Base-by-base conservation (phyloP, 106 monocot genomes). In the Xerophyta viscosa region DNA sequence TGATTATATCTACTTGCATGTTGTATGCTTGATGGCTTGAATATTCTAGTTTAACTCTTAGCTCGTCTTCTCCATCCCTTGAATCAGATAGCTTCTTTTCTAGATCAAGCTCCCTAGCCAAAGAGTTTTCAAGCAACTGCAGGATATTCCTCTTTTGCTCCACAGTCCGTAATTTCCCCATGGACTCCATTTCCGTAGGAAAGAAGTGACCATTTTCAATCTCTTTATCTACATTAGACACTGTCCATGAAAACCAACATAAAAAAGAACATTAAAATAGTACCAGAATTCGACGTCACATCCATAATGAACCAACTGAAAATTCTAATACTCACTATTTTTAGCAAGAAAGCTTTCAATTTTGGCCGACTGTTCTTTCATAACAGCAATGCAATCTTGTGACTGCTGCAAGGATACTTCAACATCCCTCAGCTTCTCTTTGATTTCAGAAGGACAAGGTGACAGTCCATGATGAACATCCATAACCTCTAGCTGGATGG, bases 71-170 rank as follows among this genome's bases (percentile, higher is more conserved):
- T 27, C 52, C 51, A 46, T 56, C 52, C 58, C 27, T 76, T 15
- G 78, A 66, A 25, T 88, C 88, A 6, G 69, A 62, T 0, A 96
- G 76, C 62, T 63, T 71, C 31, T 71, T 79, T 58, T 89, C 89
- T 45, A 89, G 78, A 74, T 96, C 85, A 37, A 96, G 70, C 30
- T 96, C 96, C 48, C 77, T 82, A 9, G 84, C 88, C 51, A 96
- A 63, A 9, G 96, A 96, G 65, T 86, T 88, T 56, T 96, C 89
- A n/a, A 81, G 60, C 77, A 77, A 73, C 33, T 79, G 88, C 25
- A 96, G 30, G 62, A 68, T 46, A 50, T 77, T 63, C 45, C 82
- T 78, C 59, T 84, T 73, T 62, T 93, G 77, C 41, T 83, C 74
- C 3, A 51, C 60, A 46, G 58, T 75, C 9, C 72, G 71, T 22